Evolutionary conservation across 2,329 filamentous ascomycete species (phyloP).

Genomic region (Myriosclerotinia curreyana): DNA sequence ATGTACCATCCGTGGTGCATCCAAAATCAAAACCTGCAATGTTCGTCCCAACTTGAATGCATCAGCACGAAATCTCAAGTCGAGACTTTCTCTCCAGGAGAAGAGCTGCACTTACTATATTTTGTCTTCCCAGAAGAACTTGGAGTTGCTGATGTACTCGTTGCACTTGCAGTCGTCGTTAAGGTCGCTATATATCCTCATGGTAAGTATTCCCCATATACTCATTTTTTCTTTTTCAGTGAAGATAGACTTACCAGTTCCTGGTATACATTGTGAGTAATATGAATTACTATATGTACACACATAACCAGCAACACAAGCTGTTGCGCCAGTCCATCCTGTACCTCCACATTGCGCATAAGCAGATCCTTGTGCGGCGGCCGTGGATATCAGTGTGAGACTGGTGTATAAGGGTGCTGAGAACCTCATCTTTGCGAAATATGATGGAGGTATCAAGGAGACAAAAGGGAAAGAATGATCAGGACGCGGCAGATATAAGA

Average conservation of each 20-base stretch:
- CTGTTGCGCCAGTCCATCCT: conserved; percentile 36
- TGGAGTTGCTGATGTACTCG: background rate
- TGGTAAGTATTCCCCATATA: background rate
- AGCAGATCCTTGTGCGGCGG: conserved; percentile 19
- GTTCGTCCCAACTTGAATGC: conserved; percentile 32
- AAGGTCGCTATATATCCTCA: conserved; percentile 7
- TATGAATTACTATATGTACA: conserved; percentile 35
- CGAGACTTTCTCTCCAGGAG: background rate
- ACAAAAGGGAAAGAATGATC: background rate
- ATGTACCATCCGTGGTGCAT: conserved; percentile 44
- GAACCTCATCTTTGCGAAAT: conserved; percentile 16
- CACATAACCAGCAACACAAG: conserved; percentile 37
- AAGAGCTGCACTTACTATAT: conserved; percentile 26
- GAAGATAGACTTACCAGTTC: conserved; percentile 13
- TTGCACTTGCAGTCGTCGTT: conserved; percentile 9
- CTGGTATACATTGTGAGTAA: conserved; percentile 39
- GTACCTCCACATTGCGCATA: conserved; percentile 34
- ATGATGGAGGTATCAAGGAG: background rate
- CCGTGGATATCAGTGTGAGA: background rate
- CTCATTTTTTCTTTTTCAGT: background rate
- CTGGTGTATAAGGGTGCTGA: background rate
- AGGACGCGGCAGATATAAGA: background rate
- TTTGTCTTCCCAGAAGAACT: conserved; percentile 25
- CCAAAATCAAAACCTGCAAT: conserved; percentile 48
- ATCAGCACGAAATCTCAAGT: conserved; percentile 1